Percentiles rank a stretch among this genome's conserved stretches.
Evolutionary conservation across 305 asterid species (phyloP).

Genomic region (Plantago lanceolata): DNA sequence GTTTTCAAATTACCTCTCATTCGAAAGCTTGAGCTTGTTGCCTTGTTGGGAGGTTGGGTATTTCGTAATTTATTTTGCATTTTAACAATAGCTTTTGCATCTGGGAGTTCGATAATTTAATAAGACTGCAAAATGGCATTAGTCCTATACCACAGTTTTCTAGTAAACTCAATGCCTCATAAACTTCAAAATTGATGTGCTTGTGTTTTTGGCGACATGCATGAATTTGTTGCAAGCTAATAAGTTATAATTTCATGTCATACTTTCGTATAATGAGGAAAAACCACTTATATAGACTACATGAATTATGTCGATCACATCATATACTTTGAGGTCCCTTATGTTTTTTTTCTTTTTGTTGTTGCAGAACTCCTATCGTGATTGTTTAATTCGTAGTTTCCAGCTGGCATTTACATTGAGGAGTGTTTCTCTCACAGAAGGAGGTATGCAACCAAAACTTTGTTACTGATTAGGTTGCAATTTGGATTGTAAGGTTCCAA

Average conservation of each 20-base stretch:
- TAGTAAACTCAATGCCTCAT: not conserved
- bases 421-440: conserved; percentile 46
- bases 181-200: not conserved
- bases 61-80: not conserved
- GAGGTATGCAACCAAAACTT: conserved; percentile 40
- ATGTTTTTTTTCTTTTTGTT: conserved; percentile 19
- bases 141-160: not conserved
- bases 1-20: not conserved
- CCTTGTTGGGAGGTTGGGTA: not conserved
- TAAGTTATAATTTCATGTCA: too few species aligned
- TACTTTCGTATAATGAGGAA: too few species aligned
- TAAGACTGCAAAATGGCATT: not conserved
- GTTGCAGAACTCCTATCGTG: conserved; percentile 67
- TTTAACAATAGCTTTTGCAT: too few species aligned
- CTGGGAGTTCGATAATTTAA: too few species aligned
- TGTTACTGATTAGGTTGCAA: not conserved
- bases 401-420: conserved; percentile 74
- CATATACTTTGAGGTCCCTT: conserved; percentile 1
- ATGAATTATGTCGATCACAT: not conserved
- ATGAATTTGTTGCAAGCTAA: not conserved
- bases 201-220: not conserved
- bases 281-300: not conserved
- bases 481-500: too few species aligned
- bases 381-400: conserved; percentile 66
- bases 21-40: not conserved